Evolutionary conservation across 768 basidiomycete species (phyloP), one percentile per base, ranked within the genome.

Genomic region (Termitomyces sp.): DNA sequence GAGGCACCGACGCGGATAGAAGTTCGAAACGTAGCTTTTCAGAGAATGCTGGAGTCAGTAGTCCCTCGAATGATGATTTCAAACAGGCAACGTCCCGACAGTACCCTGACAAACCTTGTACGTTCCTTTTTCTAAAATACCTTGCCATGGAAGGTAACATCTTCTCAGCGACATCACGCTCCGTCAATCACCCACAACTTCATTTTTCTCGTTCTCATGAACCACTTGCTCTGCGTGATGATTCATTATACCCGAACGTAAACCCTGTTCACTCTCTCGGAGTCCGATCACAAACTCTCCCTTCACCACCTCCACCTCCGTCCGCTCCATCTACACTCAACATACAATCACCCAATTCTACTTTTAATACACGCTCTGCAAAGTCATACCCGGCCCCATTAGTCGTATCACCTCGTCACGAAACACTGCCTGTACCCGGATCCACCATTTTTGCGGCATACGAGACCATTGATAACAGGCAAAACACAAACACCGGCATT

Each of bases 131-230:
- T 55, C 10, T 53, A 26, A 43, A 28, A n/a, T 50, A 37, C 59
- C 42, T n/a, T 19, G 49, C 7, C 45, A 45, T 60, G 35, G 17
- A 57, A 57, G 48, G 61, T 55, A 61, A 60, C 37, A 30, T 22
- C 40, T 42, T 50, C 37, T 19, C 57, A 74, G 71, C 65, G 15
- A 68, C 66, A 14, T 63, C 70, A 28, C 70, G 66, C 49, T 61
- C 63, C 37, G 58, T 65, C 38, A 68, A 67, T 34, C 58, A 67
- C 34, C 64, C 63, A 14, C 54, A 63, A 9, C 66, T 76, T 28
- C 74, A 74, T 38, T 58, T 68, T 15, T 74, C 76, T 21, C 75
- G 74, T 48, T 77, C 77, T 12, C 66, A 72, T 45, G 75, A 78
- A 55, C 74, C 77, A 24, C 60, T 71, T 44, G 65, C 64, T 45